Percentiles rank a stretch among this genome's conserved stretches.
phyloP scores from a whole-genome alignment of 129 eudicot genomes.

The Flaveria linearis region DNA sequence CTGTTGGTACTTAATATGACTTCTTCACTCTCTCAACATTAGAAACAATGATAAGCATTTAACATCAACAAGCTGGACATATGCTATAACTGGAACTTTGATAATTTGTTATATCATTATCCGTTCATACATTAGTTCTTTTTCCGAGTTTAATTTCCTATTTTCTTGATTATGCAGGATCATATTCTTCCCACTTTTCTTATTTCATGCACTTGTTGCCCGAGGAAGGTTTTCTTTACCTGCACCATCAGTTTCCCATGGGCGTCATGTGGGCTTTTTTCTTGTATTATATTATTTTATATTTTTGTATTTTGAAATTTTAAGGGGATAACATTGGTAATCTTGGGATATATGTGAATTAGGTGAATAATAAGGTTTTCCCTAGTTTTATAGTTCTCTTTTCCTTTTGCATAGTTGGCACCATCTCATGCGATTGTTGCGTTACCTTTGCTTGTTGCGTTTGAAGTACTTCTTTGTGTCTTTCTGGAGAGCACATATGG shows the following conservation, averaged over 20 bases:
- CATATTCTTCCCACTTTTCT: constrained; percentile 71
- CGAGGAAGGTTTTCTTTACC: constrained; percentile 87
- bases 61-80: background rate
- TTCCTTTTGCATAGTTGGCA: constrained; percentile 58
- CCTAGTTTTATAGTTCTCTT: background rate
- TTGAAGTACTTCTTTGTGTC: constrained; percentile 84
- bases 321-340: constrained; percentile 6
- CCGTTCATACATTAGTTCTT: background rate
- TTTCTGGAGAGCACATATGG: constrained; percentile 71
- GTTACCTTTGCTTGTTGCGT: constrained; percentile 73
- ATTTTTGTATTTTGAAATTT: background rate
- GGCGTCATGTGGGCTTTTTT: constrained; percentile 57
- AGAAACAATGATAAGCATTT: background rate
- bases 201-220: constrained; percentile 81
- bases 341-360: background rate
- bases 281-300: background rate
- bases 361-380: constrained; percentile 8
- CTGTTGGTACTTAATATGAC: background rate
- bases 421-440: constrained; percentile 88
- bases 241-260: constrained; percentile 83
- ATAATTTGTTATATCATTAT: background rate
- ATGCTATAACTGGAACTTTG: background rate
- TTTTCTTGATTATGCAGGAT: constrained; percentile 49
- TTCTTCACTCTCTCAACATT: background rate
- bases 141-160: background rate